Base-by-base conservation (phyloP, 768 basidiomycete species). In the Xerocomellus intermedius region DNA sequence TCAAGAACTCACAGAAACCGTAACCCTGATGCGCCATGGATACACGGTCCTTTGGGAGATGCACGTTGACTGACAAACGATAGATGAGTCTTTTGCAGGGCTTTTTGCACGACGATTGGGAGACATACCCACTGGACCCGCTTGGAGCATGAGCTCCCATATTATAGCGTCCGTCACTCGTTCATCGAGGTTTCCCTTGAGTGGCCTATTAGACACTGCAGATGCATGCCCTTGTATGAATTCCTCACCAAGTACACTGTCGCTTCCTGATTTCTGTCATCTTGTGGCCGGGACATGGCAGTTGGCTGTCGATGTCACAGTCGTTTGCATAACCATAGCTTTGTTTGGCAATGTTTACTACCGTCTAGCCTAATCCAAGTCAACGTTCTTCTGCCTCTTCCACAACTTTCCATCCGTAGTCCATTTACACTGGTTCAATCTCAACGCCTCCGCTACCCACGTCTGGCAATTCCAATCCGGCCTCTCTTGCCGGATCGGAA, bases 1-100 rank as follows among this genome's bases (percentile, higher is more conserved):
- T 94, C 74, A 96, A 77, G 73, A 99, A 98, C 79, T 99, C 97
- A 82, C 96, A 98, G 77, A 99, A 99, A 38, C 97, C 97, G 75
- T 98, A 99, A 44, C 97, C 97, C 75, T 99, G 97, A 70, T 98
- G 97, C 1, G 91, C 82, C 91, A 95, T 96, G 13, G 94, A 97
- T 53, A 99, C 92, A 63, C 97, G 87, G 74, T 99, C 97, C 76
- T 98, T 99, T 14, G 97, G 95, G 8, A 99, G 79, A 74, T 98
- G 97, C 0, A 98, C 95, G 68, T 98, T 99, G 21, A 94, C 96
- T 96, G 61, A 21, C 22, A 14, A 36, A 49, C 16, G 49, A 30
- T 0, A 5, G 9, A 24, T 32, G n/a, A 50, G 52, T 13, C 8
- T 21, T 28, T 26, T 2, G 35, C 39, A 43, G 35, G n/a, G 32